These are phyloP conservation scores for Ceratopteris richardii DNA, from an alignment of 75 land plant species.

Conservation along the genomic window DNA sequence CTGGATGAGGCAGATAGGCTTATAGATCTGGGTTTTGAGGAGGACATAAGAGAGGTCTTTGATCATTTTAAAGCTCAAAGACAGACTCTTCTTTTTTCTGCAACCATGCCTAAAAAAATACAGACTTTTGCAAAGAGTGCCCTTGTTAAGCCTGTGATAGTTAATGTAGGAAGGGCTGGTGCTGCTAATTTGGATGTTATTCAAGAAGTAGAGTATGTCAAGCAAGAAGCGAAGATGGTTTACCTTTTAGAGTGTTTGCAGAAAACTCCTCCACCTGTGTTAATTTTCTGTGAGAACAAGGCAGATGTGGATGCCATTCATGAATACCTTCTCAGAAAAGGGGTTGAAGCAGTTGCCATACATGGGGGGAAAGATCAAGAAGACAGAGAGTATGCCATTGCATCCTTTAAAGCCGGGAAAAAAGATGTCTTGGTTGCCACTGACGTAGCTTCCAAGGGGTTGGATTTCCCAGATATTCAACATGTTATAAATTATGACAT, in stretches of 20 bases:
- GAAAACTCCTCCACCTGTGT: slow-evolving; percentile 89
- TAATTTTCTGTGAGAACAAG: slow-evolving; percentile 90
- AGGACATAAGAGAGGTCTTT: slow-evolving; percentile 82
- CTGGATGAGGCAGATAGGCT: slow-evolving; percentile 86
- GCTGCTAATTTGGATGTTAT: slow-evolving; percentile 95
- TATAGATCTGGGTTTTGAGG: slow-evolving; percentile 85
- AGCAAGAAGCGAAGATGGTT: slow-evolving; percentile 89
- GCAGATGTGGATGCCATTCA: slow-evolving; percentile 92
- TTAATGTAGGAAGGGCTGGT: slow-evolving; percentile 90
- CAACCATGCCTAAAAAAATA: slow-evolving; percentile 89
- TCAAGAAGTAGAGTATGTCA: slow-evolving; percentile 93
- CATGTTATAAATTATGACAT: slow-evolving; percentile 95
- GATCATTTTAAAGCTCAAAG: slow-evolving; percentile 84
- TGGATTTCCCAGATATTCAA: slow-evolving; percentile 91
- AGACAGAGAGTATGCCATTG: slow-evolving; percentile 85
- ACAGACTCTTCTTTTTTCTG: slow-evolving; percentile 82
- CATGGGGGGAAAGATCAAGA: slow-evolving; percentile 96
- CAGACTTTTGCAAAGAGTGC: slow-evolving; percentile 89
- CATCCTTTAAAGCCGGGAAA: slow-evolving; percentile 68
- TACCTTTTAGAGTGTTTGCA: slow-evolving; percentile 83
- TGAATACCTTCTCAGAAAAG: slow-evolving; percentile 83
- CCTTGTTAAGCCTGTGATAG: slow-evolving; percentile 79
- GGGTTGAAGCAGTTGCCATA: slow-evolving; percentile 91
- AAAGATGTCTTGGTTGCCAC: slow-evolving; percentile 93
- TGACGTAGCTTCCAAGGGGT: slow-evolving; percentile 88